phyloP scores from a whole-genome alignment of 164 flowering plant genomes.

The Stephania cephalantha region DNA sequence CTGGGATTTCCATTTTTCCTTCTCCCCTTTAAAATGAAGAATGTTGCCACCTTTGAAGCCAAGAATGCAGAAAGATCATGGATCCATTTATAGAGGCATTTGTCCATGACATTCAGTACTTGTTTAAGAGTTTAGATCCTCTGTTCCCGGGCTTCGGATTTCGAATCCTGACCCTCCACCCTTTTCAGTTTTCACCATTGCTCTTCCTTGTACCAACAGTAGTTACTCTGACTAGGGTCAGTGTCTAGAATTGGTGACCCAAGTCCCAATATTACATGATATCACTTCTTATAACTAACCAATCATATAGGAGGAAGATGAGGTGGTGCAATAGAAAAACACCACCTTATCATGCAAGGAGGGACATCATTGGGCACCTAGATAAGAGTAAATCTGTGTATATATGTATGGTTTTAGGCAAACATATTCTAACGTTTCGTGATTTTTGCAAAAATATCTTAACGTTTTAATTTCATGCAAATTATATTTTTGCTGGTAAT shows the following conservation, averaged over 20 bases:
- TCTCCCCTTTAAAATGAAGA: constrained; percentile 7
- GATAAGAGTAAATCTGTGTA: background rate
- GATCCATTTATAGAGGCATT: constrained; percentile 22
- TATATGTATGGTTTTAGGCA: background rate
- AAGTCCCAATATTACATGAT: background rate
- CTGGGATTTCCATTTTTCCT: constrained; percentile 48
- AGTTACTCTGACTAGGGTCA: too few relatives aligned
- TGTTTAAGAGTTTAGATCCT: background rate
- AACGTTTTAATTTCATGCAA: too few relatives aligned
- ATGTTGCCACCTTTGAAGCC: background rate
- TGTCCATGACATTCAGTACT: background rate
- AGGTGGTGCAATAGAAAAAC: background rate
- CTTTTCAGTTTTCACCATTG: too few relatives aligned
- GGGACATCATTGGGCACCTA: background rate
- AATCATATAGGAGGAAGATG: background rate
- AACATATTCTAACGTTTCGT: too few relatives aligned
- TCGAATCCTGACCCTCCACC: background rate
- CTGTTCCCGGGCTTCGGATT: background rate
- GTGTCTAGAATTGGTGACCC: background rate
- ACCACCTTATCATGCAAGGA: background rate
- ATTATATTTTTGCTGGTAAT: too few relatives aligned
- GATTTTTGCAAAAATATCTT: too few relatives aligned
- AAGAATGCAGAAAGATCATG: background rate
- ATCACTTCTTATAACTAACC: background rate
- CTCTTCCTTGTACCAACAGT: too few relatives aligned